Base-by-base conservation (phyloP, 805 yeast genomes). In the Suhomyces prunicola region DNA sequence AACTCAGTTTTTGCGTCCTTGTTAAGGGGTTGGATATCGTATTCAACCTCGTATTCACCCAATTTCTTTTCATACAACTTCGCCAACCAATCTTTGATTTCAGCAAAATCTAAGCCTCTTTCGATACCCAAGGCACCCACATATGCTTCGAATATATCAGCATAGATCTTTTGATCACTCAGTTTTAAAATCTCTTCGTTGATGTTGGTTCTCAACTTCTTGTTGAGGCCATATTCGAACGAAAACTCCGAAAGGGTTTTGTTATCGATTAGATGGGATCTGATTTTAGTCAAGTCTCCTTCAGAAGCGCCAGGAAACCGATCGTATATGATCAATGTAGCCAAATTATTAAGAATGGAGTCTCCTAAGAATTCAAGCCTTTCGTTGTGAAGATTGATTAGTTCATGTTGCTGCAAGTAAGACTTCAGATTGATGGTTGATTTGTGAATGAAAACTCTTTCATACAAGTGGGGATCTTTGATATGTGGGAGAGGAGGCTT, bases 131-230 rank as follows among this genome's bases (percentile, higher is more conserved):
- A 68, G 0, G 96, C 99, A 6, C 97, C 98, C 46, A 94, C 78
- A 60, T 93, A 93, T 0, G 98, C 97, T 70, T 94, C 99, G 65
- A 93, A 89, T 0, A 88, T 84, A 74, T 93, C 99, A 0, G 98
- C 97, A 62, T 80, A 80, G 4, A 88, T 73, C 64, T 94, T 94
- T 57, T 80, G 80, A 54, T 79, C 82, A 7, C 89, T 88, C 33
- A 73, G 71, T 27, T 70, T 66, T 50, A 79, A 74, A 12, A 74
- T 61, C 4, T 67, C 66, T 31, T 73, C 81, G 52, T 81, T 82
- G 33, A 78, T 74, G 58, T 79, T 77, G 50, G 79, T 74, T 52
- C 78, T 76, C 56, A 90, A 69, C 50, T 73, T 73, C 54, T 81
- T 76, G 57, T 84, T 86, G 54, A 91, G 80, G 0, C 84, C 86